A percentile compares a stretch with the other conserved stretches of the same genome.
phyloP scores from a whole-genome alignment of 176 grass and related monocot genomes.

The Pontederia crassipes region DNA sequence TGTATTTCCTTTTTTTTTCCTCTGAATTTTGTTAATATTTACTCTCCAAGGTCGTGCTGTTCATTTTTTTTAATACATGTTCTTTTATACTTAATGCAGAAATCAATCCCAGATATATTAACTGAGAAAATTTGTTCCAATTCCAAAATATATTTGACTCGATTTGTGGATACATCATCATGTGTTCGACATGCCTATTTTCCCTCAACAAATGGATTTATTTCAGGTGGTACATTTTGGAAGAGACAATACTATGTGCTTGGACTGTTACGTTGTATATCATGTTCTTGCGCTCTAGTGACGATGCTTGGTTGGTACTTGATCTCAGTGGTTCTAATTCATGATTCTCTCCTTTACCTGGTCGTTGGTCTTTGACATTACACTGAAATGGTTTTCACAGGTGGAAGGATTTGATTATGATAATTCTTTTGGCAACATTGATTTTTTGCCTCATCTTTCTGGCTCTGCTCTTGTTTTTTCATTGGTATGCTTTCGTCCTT shows the following conservation, averaged over 20 bases:
- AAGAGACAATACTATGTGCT: constrained; percentile 52
- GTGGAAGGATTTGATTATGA: constrained; percentile 87
- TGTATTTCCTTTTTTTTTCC: no score
- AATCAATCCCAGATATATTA: no score
- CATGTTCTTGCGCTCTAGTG: constrained; percentile 39
- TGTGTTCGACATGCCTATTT: no score
- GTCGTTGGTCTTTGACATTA: neutral
- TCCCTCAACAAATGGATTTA: constrained; percentile 6
- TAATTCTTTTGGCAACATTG: constrained; percentile 55
- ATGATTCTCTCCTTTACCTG: neutral
- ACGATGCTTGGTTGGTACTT: constrained; percentile 53
- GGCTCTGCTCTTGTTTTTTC: constrained; percentile 51
- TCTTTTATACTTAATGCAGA: no score
- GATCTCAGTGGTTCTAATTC: neutral
- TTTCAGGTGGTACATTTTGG: constrained; percentile 84
- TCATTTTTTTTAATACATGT: no score
- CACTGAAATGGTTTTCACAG: constrained; percentile 20
- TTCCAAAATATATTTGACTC: no score
- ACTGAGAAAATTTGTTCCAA: no score
- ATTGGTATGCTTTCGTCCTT: constrained; percentile 47
- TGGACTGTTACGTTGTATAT: constrained; percentile 76
- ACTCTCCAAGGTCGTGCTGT: no score
- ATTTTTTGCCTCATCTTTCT: constrained; percentile 84
- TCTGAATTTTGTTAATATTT: no score
- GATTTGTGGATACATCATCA: no score